phyloP scores from a whole-genome alignment of 2,329 filamentous ascomycete genomes.

The Cercospora citrullina region DNA sequence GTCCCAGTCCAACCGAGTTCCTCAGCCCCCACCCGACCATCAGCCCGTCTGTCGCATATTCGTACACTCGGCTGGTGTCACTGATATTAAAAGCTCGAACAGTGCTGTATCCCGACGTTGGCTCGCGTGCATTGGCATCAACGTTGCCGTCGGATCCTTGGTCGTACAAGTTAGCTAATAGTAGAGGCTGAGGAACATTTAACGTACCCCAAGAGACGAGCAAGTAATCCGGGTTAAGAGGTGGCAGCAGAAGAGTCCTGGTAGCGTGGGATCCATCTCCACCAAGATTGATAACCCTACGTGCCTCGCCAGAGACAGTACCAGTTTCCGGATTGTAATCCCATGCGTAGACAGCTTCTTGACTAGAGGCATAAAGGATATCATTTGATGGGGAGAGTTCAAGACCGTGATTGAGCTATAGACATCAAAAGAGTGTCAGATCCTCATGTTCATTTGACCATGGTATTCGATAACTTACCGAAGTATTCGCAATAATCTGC shows the following conservation, averaged over 20 bases:
- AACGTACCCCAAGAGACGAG: slow-evolving; percentile 63
- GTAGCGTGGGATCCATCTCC: slow-evolving; percentile 58
- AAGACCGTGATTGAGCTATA: slow-evolving; percentile 54
- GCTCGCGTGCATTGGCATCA: slow-evolving; percentile 55
- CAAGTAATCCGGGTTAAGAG: slow-evolving; percentile 56
- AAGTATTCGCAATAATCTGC: slow-evolving; percentile 14
- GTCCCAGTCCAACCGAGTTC: slow-evolving; percentile 69
- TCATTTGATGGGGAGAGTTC: slow-evolving; percentile 49
- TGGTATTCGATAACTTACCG: neutral
- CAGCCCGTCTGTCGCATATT: slow-evolving; percentile 54
- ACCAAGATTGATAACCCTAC: slow-evolving; percentile 9
- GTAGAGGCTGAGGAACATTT: too few species aligned
- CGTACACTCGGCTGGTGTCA: slow-evolving; percentile 44
- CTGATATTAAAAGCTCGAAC: slow-evolving; percentile 62
- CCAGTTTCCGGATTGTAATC: slow-evolving; percentile 48
- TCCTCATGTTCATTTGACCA: too few species aligned
- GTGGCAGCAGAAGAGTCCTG: slow-evolving; percentile 65
- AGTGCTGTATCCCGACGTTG: slow-evolving; percentile 62
- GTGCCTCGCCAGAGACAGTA: slow-evolving; percentile 8
- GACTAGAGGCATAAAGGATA: slow-evolving; percentile 58
- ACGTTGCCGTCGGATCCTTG: slow-evolving; percentile 55
- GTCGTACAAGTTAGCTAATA: too few species aligned
- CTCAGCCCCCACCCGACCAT: slow-evolving; percentile 66
- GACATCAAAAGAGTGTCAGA: neutral
- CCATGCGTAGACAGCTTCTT: slow-evolving; percentile 62